These are phyloP conservation scores for Aspergillus sp. DNA, from an alignment of 2,329 filamentous ascomycete species.

Conservation along the genomic window DNA sequence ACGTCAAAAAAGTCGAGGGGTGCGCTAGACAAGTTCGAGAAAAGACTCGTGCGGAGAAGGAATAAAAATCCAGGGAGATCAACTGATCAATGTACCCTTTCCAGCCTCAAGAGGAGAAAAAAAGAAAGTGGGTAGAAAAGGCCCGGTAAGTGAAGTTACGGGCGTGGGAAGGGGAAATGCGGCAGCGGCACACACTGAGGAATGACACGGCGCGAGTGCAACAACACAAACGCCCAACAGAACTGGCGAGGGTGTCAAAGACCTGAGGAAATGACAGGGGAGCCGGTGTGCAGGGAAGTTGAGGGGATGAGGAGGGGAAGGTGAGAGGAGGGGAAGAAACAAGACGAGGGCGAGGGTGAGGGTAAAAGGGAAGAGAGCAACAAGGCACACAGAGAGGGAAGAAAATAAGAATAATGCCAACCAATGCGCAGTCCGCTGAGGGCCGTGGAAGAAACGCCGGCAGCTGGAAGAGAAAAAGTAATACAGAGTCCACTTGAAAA, in stretches of 20 bases:
- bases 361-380: constrained; percentile 14
- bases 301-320: constrained; percentile 24
- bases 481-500: constrained; percentile 18
- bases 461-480: constrained; percentile 16
- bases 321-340: constrained; percentile 11
- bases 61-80: constrained; percentile 16
- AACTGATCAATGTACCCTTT: constrained; percentile 22
- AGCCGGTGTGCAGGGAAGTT: constrained; percentile 20
- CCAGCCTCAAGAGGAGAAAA: constrained; percentile 11
- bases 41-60: constrained; percentile 21
- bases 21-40: constrained; percentile 20
- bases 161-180: constrained; percentile 20
- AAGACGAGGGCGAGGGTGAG: constrained; percentile 18
- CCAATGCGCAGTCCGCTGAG: constrained; percentile 13
- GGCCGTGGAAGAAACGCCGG: constrained; percentile 19
- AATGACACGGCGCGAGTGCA: constrained; percentile 22
- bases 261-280: constrained; percentile 19
- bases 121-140: constrained; percentile 17
- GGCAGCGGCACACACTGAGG: constrained; percentile 22
- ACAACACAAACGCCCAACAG: constrained; percentile 22
- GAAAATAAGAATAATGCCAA: constrained; percentile 19
- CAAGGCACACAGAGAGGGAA: constrained; percentile 14
- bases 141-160: constrained; percentile 18
- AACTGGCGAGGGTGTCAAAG: constrained; percentile 11
- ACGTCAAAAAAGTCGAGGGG: constrained; percentile 9